These are phyloP conservation scores for Wickerhamiella azymoides DNA, from an alignment of 805 yeast genomes.

Conservation along the genomic window DNA sequence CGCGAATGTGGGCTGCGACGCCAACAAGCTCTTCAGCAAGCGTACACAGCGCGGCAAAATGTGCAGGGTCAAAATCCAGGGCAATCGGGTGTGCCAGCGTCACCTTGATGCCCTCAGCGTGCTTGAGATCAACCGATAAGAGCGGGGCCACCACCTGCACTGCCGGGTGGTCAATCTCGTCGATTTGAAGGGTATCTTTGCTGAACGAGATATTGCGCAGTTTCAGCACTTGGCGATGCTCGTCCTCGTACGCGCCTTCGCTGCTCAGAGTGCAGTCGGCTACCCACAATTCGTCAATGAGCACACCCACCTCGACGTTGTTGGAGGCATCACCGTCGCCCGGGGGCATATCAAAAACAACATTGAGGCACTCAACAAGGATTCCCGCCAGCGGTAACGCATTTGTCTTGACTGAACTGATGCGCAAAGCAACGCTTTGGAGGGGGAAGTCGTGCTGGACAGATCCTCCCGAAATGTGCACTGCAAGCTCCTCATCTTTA, in stretches of 20 bases:
- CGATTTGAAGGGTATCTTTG: neutral
- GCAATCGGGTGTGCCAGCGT: conserved; percentile 8
- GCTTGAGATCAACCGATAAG: neutral
- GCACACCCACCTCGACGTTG: neutral
- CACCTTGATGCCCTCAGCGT: neutral
- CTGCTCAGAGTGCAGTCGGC: conserved; percentile 4
- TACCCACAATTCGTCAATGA: neutral
- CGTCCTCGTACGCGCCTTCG: conserved; percentile 2
- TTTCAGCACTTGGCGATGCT: neutral
- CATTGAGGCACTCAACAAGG: conserved; percentile 8
- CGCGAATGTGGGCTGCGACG: neutral
- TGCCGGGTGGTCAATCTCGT: conserved; percentile 8
- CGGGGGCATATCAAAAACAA: neutral
- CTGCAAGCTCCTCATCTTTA: neutral
- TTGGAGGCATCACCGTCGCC: neutral
- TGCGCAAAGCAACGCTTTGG: neutral
- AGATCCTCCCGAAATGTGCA: neutral
- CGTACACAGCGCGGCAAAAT: neutral
- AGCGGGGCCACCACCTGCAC: conserved; percentile 13
- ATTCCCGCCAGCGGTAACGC: conserved; percentile 7
- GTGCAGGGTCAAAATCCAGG: neutral
- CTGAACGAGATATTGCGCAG: neutral
- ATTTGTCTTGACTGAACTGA: conserved; percentile 8
- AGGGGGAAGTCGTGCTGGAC: conserved; percentile 1
- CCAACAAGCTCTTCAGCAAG: neutral